Percentiles rank a stretch among this genome's conserved stretches.
These are phyloP conservation scores for Aureoboletus auriporus DNA, from an alignment of 768 basidiomycete species.

Conservation along the genomic window DNA sequence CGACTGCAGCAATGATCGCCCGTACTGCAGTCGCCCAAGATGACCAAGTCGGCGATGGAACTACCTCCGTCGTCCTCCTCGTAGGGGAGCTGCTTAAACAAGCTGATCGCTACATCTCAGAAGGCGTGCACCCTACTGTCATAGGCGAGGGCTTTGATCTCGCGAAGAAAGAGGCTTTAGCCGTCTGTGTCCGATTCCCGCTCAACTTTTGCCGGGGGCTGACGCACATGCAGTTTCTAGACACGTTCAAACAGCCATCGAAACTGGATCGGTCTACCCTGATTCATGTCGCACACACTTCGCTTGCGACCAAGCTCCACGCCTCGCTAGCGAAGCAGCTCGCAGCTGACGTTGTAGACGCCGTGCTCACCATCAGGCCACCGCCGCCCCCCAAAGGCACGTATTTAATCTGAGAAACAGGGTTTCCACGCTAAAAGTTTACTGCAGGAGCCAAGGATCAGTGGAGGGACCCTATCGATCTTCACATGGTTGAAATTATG, in stretches of 20 bases:
- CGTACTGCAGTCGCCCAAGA: conserved; percentile 98
- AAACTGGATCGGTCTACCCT: conserved; percentile 86
- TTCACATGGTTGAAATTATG: conserved; percentile 99
- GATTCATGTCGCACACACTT: conserved; percentile 93
- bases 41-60: conserved; percentile 98
- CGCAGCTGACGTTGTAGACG: conserved; percentile 91
- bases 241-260: conserved; percentile 76
- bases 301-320: conserved; percentile 90
- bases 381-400: conserved; percentile 58
- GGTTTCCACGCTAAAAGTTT: conserved; percentile 27
- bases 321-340: conserved; percentile 78
- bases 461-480: conserved; percentile 87
- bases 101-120: conserved; percentile 95
- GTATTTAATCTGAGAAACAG: conserved; percentile 22
- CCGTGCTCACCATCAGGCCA: conserved; percentile 83
- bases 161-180: conserved; percentile 92
- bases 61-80: conserved; percentile 92
- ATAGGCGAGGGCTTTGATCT: conserved; percentile 95
- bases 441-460: conserved; percentile 55
- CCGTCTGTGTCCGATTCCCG: conserved; percentile 47
- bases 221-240: conserved; percentile 69
- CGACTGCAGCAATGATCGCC: conserved; percentile 98
- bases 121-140: conserved; percentile 97
- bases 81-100: conserved; percentile 97
- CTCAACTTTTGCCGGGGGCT: conserved; percentile 12